Evolutionary conservation across 768 basidiomycete genomes (phyloP).

Genomic region (Pulveroboletus frians): DNA sequence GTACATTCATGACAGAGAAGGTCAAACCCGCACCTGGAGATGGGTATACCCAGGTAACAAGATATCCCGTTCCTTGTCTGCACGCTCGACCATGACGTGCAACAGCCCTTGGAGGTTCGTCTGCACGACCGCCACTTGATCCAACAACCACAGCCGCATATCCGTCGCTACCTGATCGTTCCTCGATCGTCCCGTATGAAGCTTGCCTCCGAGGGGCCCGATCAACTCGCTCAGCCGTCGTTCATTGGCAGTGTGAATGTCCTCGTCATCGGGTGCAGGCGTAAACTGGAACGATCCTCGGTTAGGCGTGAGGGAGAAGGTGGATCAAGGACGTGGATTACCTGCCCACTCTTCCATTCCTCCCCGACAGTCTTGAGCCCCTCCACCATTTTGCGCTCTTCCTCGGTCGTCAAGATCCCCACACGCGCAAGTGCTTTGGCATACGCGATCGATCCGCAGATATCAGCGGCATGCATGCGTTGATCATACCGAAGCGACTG

Average conservation of each 20-base stretch:
- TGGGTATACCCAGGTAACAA: constrained; percentile 97
- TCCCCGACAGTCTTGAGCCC: constrained; percentile 71
- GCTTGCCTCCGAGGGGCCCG: constrained; percentile 87
- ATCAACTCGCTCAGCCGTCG: constrained; percentile 90
- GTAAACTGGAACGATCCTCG: constrained; percentile 50
- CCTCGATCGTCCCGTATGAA: constrained; percentile 94
- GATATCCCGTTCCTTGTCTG: constrained; percentile 88
- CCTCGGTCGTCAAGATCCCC: constrained; percentile 75
- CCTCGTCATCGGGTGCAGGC: constrained; percentile 85
- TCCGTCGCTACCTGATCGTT: constrained; percentile 99
- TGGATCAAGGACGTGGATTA: constrained; percentile 19
- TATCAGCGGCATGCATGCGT: constrained; percentile 89
- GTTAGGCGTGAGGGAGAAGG: not conserved
- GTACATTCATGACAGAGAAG: too few species aligned
- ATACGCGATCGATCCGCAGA: constrained; percentile 93
- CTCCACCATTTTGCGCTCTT: constrained; percentile 64
- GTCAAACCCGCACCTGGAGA: constrained; percentile 61
- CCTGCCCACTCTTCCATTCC: constrained; percentile 82
- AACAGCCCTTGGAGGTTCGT: constrained; percentile 70
- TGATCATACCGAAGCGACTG: constrained; percentile 94
- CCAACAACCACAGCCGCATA: constrained; percentile 92
- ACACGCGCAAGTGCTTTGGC: constrained; percentile 79
- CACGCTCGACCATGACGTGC: constrained; percentile 84
- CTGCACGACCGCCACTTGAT: constrained; percentile 66
- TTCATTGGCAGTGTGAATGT: constrained; percentile 99